A percentile compares a stretch with the other conserved stretches of the same genome.
These are phyloP conservation scores for Tylopilus sp. DNA, from an alignment of 768 basidiomycete species.

Conservation along the genomic window DNA sequence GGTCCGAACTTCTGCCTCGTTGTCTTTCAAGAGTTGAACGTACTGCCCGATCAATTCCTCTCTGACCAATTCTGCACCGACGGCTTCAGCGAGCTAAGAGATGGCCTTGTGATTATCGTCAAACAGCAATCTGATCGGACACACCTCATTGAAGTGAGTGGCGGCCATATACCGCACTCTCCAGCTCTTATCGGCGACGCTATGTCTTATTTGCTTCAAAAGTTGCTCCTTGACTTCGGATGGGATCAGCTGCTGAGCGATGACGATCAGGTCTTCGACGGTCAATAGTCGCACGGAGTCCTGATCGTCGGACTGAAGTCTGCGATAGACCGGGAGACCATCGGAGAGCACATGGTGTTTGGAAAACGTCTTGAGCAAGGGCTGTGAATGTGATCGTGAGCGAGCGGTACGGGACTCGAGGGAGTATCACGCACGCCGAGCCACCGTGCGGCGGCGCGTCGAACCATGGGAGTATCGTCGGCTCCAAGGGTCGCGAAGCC, in stretches of 20 bases:
- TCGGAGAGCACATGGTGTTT: constrained; percentile 82
- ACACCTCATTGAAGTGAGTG: constrained; percentile 91
- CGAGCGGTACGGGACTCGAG: background rate
- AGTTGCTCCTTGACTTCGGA: constrained; percentile 91
- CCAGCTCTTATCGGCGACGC: constrained; percentile 96
- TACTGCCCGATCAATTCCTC: constrained; percentile 94
- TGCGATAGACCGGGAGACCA: constrained; percentile 87
- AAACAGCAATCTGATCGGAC: constrained; percentile 7
- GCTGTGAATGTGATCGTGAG: constrained; percentile 41
- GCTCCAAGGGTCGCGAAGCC: constrained; percentile 76
- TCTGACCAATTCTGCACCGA: constrained; percentile 84
- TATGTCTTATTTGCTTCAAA: constrained; percentile 81
- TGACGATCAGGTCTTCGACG: constrained; percentile 91
- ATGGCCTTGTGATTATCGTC: background rate
- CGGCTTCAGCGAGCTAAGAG: constrained; percentile 79
- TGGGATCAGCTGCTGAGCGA: constrained; percentile 79
- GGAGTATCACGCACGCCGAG: constrained; percentile 71
- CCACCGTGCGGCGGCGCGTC: constrained; percentile 94
- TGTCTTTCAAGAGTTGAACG: constrained; percentile 93
- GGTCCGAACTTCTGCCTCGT: constrained; percentile 97
- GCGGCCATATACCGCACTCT: constrained; percentile 98
- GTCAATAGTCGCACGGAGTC: constrained; percentile 96
- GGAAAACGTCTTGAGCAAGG: constrained; percentile 74
- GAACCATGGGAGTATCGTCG: constrained; percentile 99
- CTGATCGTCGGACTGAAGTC: constrained; percentile 93